Conservation (phyloP, 1,284 basidiomycete species). For the Ustilago trichophora region DNA sequence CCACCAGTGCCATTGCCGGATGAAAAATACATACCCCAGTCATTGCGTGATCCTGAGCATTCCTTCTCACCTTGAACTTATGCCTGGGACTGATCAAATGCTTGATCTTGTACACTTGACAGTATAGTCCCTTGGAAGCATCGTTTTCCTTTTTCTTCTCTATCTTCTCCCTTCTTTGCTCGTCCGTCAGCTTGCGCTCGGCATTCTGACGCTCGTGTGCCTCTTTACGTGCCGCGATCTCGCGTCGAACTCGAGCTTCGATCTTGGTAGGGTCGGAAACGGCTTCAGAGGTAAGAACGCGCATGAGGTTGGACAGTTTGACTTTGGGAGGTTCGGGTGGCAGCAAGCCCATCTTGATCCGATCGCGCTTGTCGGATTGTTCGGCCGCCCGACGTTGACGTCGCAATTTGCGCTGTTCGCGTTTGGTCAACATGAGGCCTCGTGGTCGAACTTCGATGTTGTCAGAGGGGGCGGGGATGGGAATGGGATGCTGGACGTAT, state of each 20-base stretch:
- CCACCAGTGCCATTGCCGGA: constrained; percentile 85
- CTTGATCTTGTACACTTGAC: constrained; percentile 85
- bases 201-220: constrained; percentile 90
- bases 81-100: constrained; percentile 90
- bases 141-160: constrained; percentile 70
- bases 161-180: constrained; percentile 84
- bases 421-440: constrained; percentile 64
- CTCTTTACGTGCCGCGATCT: constrained; percentile 88
- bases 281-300: constrained; percentile 93
- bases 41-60: constrained; percentile 88
- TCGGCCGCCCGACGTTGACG: constrained; percentile 87
- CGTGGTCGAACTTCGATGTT: constrained; percentile 76
- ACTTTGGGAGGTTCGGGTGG: constrained; percentile 97
- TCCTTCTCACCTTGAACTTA: constrained; percentile 94
- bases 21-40: constrained; percentile 90
- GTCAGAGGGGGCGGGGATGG: constrained; percentile 88
- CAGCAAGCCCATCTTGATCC: constrained; percentile 92
- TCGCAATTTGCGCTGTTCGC: constrained; percentile 97
- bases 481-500: constrained; percentile 96
- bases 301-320: constrained; percentile 94
- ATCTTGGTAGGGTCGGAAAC: constrained; percentile 97
- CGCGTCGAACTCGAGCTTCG: constrained; percentile 89
- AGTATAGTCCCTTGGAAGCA: constrained; percentile 85
- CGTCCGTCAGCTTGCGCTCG: constrained; percentile 88
- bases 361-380: constrained; percentile 91